These are phyloP conservation scores for Tricholoma terreum DNA, from an alignment of 768 basidiomycete species.

Conservation along the genomic window DNA sequence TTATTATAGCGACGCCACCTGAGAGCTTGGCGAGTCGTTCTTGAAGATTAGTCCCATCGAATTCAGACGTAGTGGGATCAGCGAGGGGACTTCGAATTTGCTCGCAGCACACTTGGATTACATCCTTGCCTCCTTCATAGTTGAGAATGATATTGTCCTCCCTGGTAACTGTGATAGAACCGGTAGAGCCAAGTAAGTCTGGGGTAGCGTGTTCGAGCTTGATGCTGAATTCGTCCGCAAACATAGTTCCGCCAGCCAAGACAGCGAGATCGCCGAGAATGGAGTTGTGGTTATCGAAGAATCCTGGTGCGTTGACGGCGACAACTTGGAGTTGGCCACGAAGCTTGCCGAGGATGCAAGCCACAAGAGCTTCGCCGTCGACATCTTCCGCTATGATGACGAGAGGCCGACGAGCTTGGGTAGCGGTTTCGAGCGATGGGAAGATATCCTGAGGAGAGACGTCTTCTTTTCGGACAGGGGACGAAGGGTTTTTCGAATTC, in stretches of 20 bases:
- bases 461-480: constrained; percentile 98
- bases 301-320: constrained; percentile 96
- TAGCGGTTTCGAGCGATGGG: constrained; percentile 81
- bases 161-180: constrained; percentile 92
- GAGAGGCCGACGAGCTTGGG: constrained; percentile 80
- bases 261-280: constrained; percentile 97
- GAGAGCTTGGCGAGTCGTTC: constrained; percentile 95
- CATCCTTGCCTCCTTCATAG: constrained; percentile 86
- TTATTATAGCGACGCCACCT: constrained; percentile 98
- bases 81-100: constrained; percentile 84
- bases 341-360: constrained; percentile 98
- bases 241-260: constrained; percentile 96
- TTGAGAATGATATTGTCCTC: constrained; percentile 97
- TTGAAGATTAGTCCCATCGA: constrained; percentile 91
- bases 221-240: constrained; percentile 95
- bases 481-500: constrained; percentile 94
- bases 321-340: constrained; percentile 93
- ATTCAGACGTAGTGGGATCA: constrained; percentile 86
- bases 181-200: constrained; percentile 89
- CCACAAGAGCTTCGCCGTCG: constrained; percentile 96
- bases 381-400: constrained; percentile 98
- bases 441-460: constrained; percentile 93
- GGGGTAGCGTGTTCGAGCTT: constrained; percentile 89
- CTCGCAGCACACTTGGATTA: constrained; percentile 91
- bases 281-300: constrained; percentile 98